Percentiles rank a stretch among this genome's conserved stretches.
Conservation (phyloP, 129 eudicot species). For the Chrysanthemum makinoi region DNA sequence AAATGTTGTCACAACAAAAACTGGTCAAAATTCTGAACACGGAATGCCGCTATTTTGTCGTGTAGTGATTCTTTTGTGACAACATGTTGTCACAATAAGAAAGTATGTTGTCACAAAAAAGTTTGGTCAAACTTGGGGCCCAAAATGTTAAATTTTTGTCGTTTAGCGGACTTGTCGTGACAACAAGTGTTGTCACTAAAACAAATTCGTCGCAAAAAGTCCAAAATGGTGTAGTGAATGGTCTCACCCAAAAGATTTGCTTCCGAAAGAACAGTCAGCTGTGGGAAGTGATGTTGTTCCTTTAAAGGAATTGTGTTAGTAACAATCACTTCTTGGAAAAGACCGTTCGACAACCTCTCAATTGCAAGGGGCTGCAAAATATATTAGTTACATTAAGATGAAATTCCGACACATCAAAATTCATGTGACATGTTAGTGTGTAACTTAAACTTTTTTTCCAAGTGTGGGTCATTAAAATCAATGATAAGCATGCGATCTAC, state of each 20-base stretch:
- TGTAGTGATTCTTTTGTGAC: too few species aligned
- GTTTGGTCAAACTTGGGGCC: too few species aligned
- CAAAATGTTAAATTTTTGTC: too few species aligned
- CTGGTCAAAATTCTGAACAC: too few species aligned
- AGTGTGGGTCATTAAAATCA: background rate
- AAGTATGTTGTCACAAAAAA: too few species aligned
- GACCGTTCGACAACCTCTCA: constrained; percentile 10
- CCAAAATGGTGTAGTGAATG: constrained; percentile 16
- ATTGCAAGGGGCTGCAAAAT: constrained; percentile 65
- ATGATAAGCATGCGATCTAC: constrained; percentile 18
- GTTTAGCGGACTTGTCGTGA: too few species aligned
- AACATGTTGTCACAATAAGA: too few species aligned
- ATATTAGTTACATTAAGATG: too few species aligned
- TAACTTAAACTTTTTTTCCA: background rate
- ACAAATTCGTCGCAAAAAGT: too few species aligned
- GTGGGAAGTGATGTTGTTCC: constrained; percentile 70
- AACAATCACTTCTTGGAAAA: constrained; percentile 12
- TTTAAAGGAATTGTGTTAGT: constrained; percentile 62
- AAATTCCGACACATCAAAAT: background rate
- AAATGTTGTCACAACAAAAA: too few species aligned
- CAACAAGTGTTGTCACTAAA: too few species aligned
- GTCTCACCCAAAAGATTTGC: constrained; percentile 86
- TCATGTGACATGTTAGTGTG: background rate
- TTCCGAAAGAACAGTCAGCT: constrained; percentile 72
- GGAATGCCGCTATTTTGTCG: too few species aligned